Conservation (phyloP, 192 early-diverging fungal species). For the Spizellomyces sp. region DNA sequence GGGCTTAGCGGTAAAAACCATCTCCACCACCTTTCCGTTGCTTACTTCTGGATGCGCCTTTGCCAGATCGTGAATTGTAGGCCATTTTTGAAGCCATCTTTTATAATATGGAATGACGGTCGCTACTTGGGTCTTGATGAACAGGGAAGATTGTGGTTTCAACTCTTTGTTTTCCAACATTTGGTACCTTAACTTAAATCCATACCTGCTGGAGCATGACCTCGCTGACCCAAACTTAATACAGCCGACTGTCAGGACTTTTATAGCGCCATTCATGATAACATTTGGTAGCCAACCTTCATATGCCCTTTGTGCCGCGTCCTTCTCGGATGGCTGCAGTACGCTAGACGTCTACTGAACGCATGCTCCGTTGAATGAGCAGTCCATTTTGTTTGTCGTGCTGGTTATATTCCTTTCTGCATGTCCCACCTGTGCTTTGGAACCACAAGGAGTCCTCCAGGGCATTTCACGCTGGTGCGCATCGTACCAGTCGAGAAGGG, state of each 20-base stretch:
- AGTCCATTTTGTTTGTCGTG: too few species aligned
- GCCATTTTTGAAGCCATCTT: slow-evolving; percentile 71
- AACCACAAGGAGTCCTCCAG: slow-evolving; percentile 56
- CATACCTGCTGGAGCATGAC: slow-evolving; percentile 76
- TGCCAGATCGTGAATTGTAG: slow-evolving; percentile 70
- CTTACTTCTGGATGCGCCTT: slow-evolving; percentile 54
- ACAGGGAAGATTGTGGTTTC: neutral
- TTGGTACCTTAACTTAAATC: neutral
- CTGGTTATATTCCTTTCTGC: neutral
- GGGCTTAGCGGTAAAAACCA: neutral
- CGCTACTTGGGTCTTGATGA: slow-evolving; percentile 63
- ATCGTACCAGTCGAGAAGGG: slow-evolving; percentile 68
- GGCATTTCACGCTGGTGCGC: slow-evolving; percentile 61
- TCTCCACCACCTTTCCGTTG: slow-evolving; percentile 8
- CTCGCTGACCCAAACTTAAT: slow-evolving; percentile 75
- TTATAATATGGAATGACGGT: slow-evolving; percentile 72
- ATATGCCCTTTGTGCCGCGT: slow-evolving; percentile 59
- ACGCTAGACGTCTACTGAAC: too few species aligned
- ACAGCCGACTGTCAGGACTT: neutral
- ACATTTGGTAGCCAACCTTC: slow-evolving; percentile 27
- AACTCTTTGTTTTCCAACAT: neutral
- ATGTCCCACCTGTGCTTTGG: neutral
- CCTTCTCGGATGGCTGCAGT: slow-evolving; percentile 8
- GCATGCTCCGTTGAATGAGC: too few species aligned
- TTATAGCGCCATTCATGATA: too few species aligned